Percentiles rank a stretch among this genome's conserved stretches.
phyloP scores from a whole-genome alignment of 768 basidiomycete species.

The Gloeostereum incarnatum region DNA sequence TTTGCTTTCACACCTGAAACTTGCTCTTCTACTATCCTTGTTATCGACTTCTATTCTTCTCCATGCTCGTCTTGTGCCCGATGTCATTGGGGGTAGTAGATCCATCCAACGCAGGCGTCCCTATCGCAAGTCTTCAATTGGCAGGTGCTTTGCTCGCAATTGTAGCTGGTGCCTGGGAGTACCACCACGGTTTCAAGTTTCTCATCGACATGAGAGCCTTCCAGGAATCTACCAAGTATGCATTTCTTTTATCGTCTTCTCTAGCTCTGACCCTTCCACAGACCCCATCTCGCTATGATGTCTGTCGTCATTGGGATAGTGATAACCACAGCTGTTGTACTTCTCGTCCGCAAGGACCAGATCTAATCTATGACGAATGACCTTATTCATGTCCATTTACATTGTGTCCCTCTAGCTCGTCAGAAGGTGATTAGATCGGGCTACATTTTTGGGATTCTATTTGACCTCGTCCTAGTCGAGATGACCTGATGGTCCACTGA shows the following conservation, averaged over 20 bases:
- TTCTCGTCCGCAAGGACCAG: slow-evolving; percentile 27
- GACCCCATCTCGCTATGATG: slow-evolving; percentile 45
- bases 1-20: slow-evolving; percentile 56
- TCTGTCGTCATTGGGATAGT: slow-evolving; percentile 35
- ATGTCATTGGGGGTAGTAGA: slow-evolving; percentile 12
- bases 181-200: slow-evolving; percentile 47
- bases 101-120: slow-evolving; percentile 22
- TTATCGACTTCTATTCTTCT: slow-evolving; percentile 58
- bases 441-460: too few relatives aligned
- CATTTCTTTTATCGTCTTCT: slow-evolving; percentile 4
- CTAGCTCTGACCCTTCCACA: slow-evolving; percentile 13
- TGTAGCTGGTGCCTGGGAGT: slow-evolving; percentile 57
- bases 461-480: too few relatives aligned
- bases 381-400: too few relatives aligned
- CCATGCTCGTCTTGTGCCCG: slow-evolving; percentile 47
- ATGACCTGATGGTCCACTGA: too few relatives aligned
- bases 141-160: slow-evolving; percentile 44
- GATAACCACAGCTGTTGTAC: slow-evolving; percentile 41
- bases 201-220: slow-evolving; percentile 52
- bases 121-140: slow-evolving; percentile 46
- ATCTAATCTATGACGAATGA: too few relatives aligned
- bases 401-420: background rate
- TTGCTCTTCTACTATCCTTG: slow-evolving; percentile 54
- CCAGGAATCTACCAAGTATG: slow-evolving; percentile 46
- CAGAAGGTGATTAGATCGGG: too few relatives aligned